Base-by-base conservation (phyloP, 148 eudicot genomes). In the Polygonum maritimum region DNA sequence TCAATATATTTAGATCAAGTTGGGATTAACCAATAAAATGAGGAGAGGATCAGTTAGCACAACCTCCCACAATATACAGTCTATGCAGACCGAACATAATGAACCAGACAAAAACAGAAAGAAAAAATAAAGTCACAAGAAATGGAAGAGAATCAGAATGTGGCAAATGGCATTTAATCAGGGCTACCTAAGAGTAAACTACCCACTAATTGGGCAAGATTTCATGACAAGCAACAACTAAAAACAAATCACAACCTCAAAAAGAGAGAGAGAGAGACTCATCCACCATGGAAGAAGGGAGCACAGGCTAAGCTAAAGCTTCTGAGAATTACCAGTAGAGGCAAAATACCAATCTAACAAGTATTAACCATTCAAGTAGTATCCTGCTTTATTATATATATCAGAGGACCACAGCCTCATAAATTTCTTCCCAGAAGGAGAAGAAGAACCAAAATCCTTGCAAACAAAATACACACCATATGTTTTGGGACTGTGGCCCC, bases 351-450 rank as follows among this genome's bases (percentile, higher is more conserved):
- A 75, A 71, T 78, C 49, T 26, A 74, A 76, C 31, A 77, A 47
- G 77, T 73, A 67, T 67, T 67, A 82, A 78, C 81, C 88, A 82
- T 83, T 80, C 71, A 76, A 48, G 76, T 74, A 75, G 75, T 60
- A 75, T 57, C 74, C 78, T 71, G 35, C 22, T 79, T 73, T 60
- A 11, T 18, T 57, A 41, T 71, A 75, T 79, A 80, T 79, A 80
- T 60, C 82, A 83, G 82, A 80, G 79, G 81, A 84, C 82, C 89
- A 70, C 84, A 81, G 78, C 90, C 87, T 83, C 87, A 81, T 80
- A 85, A 76, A 79, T 69, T 18, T 75, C 40, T 69, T 79, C 81
- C 60, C 74, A 70, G 55, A 78, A 57, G 55, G 76, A 57, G 76
- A 15, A 54, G 51, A 76, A 55, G 74, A 74, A 73, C 75, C 82